Conservation (phyloP, 1,139 yeast species). For the Magnusiomyces suaveolens region DNA sequence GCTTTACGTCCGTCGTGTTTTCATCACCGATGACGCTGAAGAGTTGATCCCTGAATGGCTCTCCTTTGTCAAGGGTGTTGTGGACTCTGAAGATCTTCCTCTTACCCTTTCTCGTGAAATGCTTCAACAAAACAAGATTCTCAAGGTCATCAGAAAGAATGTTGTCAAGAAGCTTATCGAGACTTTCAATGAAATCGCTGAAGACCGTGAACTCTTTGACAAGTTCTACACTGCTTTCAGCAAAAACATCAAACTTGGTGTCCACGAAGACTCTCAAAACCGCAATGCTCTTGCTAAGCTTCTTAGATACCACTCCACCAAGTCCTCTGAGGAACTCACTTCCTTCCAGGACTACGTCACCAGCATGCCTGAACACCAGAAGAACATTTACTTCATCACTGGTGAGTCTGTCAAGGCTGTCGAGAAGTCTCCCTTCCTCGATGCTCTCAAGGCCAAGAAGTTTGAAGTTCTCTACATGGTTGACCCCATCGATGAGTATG, state of each 20-base stretch:
- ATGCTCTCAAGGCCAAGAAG: conserved; percentile 96
- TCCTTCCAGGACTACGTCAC: conserved; percentile 95
- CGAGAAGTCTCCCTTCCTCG: conserved; percentile 98
- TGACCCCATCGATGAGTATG: conserved; percentile 99
- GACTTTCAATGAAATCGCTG: conserved; percentile 98
- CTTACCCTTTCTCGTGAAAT: conserved; percentile 99
- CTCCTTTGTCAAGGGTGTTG: conserved; percentile 96
- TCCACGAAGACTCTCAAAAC: conserved; percentile 98
- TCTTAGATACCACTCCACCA: conserved; percentile 94
- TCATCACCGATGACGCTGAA: conserved; percentile 99
- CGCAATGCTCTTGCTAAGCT: conserved; percentile 91
- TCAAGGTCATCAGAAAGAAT: conserved; percentile 98
- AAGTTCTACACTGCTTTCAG: conserved; percentile 97
- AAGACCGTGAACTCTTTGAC: conserved; percentile 96
- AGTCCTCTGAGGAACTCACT: conserved; percentile 83
- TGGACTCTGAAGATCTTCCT: conserved; percentile 99
- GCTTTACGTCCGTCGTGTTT: conserved; percentile 98
- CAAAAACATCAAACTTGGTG: conserved; percentile 97
- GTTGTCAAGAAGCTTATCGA: conserved; percentile 97
- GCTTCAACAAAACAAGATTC: conserved; percentile 99
- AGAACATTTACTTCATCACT: conserved; percentile 97
- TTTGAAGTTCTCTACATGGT: conserved; percentile 95
- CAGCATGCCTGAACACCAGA: conserved; percentile 99
- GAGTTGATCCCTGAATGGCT: conserved; percentile 99
- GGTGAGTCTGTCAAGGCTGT: conserved; percentile 98